Base-by-base conservation (phyloP, 164 flowering plant genomes). In the Aristolochia fimbriata region DNA sequence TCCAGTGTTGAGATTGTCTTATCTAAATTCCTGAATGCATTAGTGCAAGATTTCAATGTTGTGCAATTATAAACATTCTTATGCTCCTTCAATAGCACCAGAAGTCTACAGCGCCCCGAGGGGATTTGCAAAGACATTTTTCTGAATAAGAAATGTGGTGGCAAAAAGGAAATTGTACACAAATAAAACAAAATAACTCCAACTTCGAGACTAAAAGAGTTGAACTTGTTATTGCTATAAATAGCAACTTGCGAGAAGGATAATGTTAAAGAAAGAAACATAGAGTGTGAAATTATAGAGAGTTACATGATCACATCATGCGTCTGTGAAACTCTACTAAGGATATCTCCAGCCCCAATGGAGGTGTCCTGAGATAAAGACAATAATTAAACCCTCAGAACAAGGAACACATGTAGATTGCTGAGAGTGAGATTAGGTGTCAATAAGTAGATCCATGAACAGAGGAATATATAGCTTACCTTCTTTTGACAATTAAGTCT, bases 1-100 rank as follows among this genome's bases (percentile, higher is more conserved):
- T 90, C 97, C 58, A 93, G 61, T 21, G 88, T 67, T 45, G 97
- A 87, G 64, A 93, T 87, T 47, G 89, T 86, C 70, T 79, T 86
- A 65, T 93, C 97, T 61, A 93, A 72, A 25, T 79, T 75, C 90
- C 98, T 93, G 91, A 62, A 76, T 65, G 27, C 23, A 54, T 55
- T 56, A 19, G 25, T 13, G 51, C 59, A 49, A 17, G 55, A 22
- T 30, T 10, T 9, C 21, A 50, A 27, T 30, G 43, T n/a, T 6
- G 6, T 20, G 46, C 60, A 58, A 8, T 24, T 19, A 4, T 15
- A 53, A 19, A 53, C 8, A 19, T 52, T 22, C 24, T 17, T 2
- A 24, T 53, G 15, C 24, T 53, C 56, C 8, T 19, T 19, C 56
- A 58, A 12, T 10, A 56, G 23, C 37, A 55, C 17, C 12, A 31